Evolutionary conservation across 1,139 yeast species (phyloP).

Genomic region (Saccharomycopsis crataegensis): DNA sequence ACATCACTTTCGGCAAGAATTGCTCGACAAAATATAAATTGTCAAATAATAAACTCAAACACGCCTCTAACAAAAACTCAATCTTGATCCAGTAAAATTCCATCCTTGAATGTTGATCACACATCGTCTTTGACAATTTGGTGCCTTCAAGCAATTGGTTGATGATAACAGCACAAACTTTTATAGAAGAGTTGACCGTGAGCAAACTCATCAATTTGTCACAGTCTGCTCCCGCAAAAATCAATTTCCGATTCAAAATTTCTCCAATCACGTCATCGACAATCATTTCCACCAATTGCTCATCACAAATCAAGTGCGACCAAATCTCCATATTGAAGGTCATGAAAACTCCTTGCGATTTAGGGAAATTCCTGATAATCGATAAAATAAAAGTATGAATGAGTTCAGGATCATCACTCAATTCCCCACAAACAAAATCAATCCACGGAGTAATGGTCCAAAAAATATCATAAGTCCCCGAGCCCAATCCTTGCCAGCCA

Average conservation of each 20-base stretch:
- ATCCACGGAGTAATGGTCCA: conserved; percentile 7
- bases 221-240: background rate
- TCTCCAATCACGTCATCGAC: conserved; percentile 12
- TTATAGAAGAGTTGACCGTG: conserved; percentile 3
- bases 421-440: background rate
- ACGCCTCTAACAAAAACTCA: conserved; percentile 6
- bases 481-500: no score
- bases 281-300: conserved; percentile 3
- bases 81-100: conserved; percentile 15
- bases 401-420: background rate
- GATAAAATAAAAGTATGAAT: background rate
- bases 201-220: conserved; percentile 6
- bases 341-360: background rate
- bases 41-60: conserved; percentile 9
- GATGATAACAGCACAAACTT: conserved; percentile 1
- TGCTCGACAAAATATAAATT: conserved; percentile 5
- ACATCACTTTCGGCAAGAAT: conserved; percentile 10
- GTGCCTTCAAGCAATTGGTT: conserved; percentile 8
- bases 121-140: conserved; percentile 1
- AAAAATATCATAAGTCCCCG: background rate
- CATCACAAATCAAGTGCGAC: conserved; percentile 1
- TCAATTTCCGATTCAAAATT: conserved; percentile 9
- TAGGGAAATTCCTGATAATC: background rate
- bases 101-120: conserved; percentile 7
- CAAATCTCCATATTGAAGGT: conserved; percentile 2